Evolutionary conservation across 208 protist species (phyloP).

Genomic region (Trichomonas tenax): DNA sequence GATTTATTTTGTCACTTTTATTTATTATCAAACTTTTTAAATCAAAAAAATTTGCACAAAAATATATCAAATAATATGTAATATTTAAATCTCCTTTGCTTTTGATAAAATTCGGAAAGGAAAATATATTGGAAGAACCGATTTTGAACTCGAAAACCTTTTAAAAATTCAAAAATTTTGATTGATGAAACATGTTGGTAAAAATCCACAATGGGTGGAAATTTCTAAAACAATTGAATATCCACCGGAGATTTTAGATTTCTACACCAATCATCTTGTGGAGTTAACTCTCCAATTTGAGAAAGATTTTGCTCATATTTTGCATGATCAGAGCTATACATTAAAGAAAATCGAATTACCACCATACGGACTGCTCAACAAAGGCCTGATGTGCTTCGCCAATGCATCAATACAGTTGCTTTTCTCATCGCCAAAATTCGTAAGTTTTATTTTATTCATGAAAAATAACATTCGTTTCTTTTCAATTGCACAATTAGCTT

Average conservation of each 20-base stretch:
- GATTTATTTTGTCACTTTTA: too few relatives aligned
- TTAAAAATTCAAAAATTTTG: too few relatives aligned
- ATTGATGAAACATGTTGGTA: neutral
- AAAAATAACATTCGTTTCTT: neutral
- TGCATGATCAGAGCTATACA: neutral
- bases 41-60: too few relatives aligned
- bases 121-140: too few relatives aligned
- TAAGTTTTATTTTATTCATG: constrained; percentile 13
- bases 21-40: too few relatives aligned
- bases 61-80: too few relatives aligned
- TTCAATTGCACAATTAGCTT: neutral
- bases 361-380: neutral
- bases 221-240: neutral
- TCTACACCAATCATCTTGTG: neutral
- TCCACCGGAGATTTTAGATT: neutral
- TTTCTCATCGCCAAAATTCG: neutral
- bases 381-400: neutral
- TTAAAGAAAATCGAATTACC: neutral
- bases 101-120: too few relatives aligned
- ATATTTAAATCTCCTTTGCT: too few relatives aligned
- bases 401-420: neutral
- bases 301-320: neutral
- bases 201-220: neutral
- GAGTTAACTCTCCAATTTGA: neutral
- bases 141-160: too few relatives aligned